Evolutionary conservation across 2,329 filamentous ascomycete genomes (phyloP).

Genomic region (Ascosphaera aggregata): DNA sequence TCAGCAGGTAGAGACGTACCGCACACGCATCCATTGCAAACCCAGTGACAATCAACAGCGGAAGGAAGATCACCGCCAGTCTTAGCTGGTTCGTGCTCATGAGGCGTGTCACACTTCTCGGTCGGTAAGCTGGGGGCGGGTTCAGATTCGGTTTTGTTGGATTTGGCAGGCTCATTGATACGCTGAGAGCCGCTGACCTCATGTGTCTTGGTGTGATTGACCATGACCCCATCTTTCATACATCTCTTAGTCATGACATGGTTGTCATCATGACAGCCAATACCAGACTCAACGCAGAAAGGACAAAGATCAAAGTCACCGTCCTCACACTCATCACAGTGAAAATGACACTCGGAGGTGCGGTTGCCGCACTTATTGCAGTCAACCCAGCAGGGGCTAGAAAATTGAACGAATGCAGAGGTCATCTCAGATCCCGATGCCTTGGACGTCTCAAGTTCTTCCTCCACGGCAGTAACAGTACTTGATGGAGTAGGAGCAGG

Average conservation of each 20-base stretch:
- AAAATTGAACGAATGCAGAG: conserved; percentile 13
- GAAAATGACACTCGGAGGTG: conserved; percentile 67
- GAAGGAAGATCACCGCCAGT: conserved; percentile 4
- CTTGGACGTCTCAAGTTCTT: background rate
- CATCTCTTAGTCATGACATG: conserved; percentile 91
- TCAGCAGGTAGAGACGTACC: conserved; percentile 17
- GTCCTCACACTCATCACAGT: conserved; percentile 80
- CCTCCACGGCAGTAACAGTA: background rate
- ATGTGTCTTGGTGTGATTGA: background rate
- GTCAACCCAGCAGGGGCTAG: conserved; percentile 52
- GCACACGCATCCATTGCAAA: conserved; percentile 41
- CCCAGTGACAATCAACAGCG: conserved; percentile 11
- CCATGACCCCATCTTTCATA: background rate
- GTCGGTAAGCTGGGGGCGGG: conserved; percentile 4
- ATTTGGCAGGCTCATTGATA: too few relatives aligned
- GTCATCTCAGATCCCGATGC: conserved; percentile 4
- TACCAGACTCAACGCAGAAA: conserved; percentile 49
- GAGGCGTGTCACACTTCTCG: conserved; percentile 5
- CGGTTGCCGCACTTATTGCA: conserved; percentile 74
- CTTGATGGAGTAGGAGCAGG: background rate
- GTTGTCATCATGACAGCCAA: conserved; percentile 50
- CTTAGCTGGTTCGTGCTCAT: conserved; percentile 2
- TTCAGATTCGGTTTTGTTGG: too few relatives aligned
- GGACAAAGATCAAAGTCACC: conserved; percentile 90
- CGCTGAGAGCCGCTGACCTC: too few relatives aligned